Percentiles rank a stretch among this genome's conserved stretches.
Evolutionary conservation across 2,329 filamentous ascomycete species (phyloP).

Genomic region (Dactylellina drechsleri): DNA sequence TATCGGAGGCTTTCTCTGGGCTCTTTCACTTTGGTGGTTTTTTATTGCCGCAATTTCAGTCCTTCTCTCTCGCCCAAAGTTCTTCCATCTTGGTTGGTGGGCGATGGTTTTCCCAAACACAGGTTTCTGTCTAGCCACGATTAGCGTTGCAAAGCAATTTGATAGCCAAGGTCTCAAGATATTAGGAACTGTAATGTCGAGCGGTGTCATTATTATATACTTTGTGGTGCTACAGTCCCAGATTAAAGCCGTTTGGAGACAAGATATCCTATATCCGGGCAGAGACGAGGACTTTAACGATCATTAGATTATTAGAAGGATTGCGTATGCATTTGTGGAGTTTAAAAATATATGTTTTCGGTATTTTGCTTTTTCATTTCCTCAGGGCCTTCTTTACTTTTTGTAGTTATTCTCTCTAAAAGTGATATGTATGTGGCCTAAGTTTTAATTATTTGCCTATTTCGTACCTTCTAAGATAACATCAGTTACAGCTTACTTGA

Average conservation of each 20-base stretch:
- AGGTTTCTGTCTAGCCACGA: constrained; percentile 70
- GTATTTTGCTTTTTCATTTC: background rate
- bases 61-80: constrained; percentile 64
- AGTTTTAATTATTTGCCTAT: too few relatives aligned
- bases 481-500: too few relatives aligned
- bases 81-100: constrained; percentile 73
- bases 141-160: constrained; percentile 67
- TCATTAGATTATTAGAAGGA: constrained; percentile 59
- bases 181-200: constrained; percentile 66
- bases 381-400: too few relatives aligned
- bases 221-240: constrained; percentile 64
- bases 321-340: background rate
- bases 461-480: too few relatives aligned
- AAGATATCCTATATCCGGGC: constrained; percentile 69
- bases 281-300: constrained; percentile 68
- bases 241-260: constrained; percentile 65
- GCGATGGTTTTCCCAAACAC: constrained; percentile 72
- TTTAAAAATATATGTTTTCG: background rate
- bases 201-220: constrained; percentile 62
- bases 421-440: too few relatives aligned
- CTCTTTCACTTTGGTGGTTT: constrained; percentile 69
- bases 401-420: too few relatives aligned
- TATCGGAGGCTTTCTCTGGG: constrained; percentile 62
- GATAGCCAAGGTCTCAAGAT: constrained; percentile 64
- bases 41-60: constrained; percentile 66